Percentiles rank a stretch among this genome's conserved stretches.
Conservation (phyloP, 176 grass and related monocot species). For the Triticum monococcum region DNA sequence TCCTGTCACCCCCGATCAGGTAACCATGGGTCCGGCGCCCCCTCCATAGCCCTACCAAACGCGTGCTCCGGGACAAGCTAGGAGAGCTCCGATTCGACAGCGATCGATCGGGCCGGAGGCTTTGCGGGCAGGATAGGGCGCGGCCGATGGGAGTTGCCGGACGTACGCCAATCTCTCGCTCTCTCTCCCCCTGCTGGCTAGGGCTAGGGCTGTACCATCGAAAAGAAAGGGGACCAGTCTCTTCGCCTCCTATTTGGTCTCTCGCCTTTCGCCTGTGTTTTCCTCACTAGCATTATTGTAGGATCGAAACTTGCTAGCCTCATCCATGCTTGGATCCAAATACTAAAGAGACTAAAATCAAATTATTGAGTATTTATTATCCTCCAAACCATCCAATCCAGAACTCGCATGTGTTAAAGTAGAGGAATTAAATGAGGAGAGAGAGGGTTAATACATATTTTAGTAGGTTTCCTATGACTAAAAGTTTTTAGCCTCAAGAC, state of each 20-base stretch:
- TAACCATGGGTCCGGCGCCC: conserved; percentile 31
- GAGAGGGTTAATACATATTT: no score
- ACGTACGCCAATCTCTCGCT: conserved; percentile 25
- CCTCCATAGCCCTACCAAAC: neutral
- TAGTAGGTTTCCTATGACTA: no score
- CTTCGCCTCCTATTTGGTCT: conserved; percentile 12
- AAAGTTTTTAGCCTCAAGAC: no score
- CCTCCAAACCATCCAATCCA: no score
- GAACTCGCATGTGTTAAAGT: no score
- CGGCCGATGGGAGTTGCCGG: conserved; percentile 47
- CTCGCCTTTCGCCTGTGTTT: conserved; percentile 9
- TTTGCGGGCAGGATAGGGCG: conserved; percentile 45
- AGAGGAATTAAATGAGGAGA: no score
- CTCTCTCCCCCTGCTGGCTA: neutral
- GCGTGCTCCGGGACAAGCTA: conserved; percentile 12
- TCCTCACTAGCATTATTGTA: conserved; percentile 6
- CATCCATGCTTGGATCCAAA: no score
- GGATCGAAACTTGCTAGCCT: no score
- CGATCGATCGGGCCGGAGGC: conserved; percentile 45
- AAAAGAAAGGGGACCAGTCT: conserved; percentile 17
- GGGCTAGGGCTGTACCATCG: neutral
- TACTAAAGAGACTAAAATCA: no score
- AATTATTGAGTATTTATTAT: no score
- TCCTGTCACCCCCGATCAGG: conserved; percentile 32
- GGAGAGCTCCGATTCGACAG: conserved; percentile 36